A percentile compares a stretch with the other conserved stretches of the same genome.
phyloP scores from a whole-genome alignment of 2,329 filamentous ascomycete species.

The Trichoderma asperellum region DNA sequence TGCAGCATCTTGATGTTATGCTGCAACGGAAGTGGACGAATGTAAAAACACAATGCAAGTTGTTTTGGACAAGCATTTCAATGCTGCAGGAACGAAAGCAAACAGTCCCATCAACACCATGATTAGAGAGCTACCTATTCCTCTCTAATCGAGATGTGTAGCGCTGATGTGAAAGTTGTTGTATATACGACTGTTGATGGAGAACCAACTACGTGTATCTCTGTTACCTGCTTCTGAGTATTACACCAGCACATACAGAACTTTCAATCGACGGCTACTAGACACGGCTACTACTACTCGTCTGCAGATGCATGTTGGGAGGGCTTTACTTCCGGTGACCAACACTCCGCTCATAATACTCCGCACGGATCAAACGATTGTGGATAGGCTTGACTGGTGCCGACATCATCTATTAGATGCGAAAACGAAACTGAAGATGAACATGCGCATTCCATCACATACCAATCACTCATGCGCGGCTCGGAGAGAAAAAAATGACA shows the following conservation, averaged over 20 bases:
- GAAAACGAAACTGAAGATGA: not conserved
- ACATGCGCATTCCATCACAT: not conserved
- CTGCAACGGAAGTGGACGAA: not conserved
- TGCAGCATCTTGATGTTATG: not conserved
- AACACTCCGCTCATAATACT: not conserved
- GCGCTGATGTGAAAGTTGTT: not conserved
- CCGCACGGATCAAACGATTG: not conserved
- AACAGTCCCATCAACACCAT: not conserved
- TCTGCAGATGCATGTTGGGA: not conserved
- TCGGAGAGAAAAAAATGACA: constrained; percentile 1
- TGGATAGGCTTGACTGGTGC: not conserved
- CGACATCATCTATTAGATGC: not conserved
- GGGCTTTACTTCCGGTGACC: not conserved
- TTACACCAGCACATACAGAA: not conserved
- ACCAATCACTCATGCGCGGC: not conserved
- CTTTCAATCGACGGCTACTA: not conserved
- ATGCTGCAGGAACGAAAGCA: not conserved
- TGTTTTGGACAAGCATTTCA: not conserved
- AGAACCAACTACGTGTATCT: not conserved
- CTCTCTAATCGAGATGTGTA: not conserved
- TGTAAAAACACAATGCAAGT: not conserved
- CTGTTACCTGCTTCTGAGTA: not conserved
- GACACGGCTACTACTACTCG: not conserved
- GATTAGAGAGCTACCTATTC: not conserved
- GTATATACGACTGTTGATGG: not conserved